Conservation (phyloP, 1,284 basidiomycete genomes). For the Coriolopsis trogii region DNA sequence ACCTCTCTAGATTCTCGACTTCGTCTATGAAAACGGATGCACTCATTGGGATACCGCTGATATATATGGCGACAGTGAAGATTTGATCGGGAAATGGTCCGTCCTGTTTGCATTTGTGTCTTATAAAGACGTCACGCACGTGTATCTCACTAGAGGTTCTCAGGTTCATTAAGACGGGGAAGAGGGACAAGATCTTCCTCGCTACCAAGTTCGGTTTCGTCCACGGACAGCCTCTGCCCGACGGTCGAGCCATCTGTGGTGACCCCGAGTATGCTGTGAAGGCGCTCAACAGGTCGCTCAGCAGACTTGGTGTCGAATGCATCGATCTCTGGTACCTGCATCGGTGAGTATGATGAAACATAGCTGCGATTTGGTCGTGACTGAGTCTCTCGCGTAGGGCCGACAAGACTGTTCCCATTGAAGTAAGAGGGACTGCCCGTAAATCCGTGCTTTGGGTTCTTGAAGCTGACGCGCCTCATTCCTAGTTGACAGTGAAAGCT, state of each 20-base stretch:
- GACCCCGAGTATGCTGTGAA: conserved; percentile 33
- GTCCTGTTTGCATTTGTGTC: conserved; percentile 1
- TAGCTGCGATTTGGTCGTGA: background rate
- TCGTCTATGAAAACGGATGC: conserved; percentile 26
- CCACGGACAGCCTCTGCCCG: background rate
- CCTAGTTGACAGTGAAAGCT: conserved; percentile 29
- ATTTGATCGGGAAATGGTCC: conserved; percentile 32
- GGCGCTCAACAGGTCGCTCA: conserved; percentile 37
- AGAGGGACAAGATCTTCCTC: conserved; percentile 47
- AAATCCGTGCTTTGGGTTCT: no score
- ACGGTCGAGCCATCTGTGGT: conserved; percentile 19
- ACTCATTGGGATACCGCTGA: conserved; percentile 37
- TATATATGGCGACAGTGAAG: conserved; percentile 32
- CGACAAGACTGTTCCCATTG: conserved; percentile 35
- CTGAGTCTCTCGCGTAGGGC: conserved; percentile 11
- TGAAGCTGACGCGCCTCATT: background rate
- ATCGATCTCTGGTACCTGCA: conserved; percentile 45
- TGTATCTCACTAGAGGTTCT: conserved; percentile 10
- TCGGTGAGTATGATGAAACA: no score
- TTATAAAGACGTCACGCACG: no score
- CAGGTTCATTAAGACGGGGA: conserved; percentile 42
- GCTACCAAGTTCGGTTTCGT: conserved; percentile 47
- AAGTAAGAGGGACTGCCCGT: conserved; percentile 10
- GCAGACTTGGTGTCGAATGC: conserved; percentile 38
- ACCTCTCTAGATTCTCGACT: conserved; percentile 28